phyloP scores from a whole-genome alignment of 2,329 filamentous ascomycete genomes.

The Thermomyces lanuginosus region DNA sequence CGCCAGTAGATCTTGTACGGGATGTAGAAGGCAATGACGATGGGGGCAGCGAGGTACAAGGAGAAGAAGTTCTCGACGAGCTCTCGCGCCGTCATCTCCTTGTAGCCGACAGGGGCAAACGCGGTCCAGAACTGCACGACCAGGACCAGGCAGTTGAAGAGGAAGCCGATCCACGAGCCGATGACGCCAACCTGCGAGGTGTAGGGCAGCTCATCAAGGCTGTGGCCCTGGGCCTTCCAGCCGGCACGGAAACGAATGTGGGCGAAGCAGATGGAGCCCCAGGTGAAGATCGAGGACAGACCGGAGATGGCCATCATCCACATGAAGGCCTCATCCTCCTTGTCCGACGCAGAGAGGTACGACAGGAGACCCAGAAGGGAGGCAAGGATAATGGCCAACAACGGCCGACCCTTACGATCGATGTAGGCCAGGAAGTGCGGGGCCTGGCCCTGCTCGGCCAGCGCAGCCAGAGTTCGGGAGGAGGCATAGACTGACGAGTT shows the following conservation, averaged over 20 bases:
- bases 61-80: slow-evolving; percentile 54
- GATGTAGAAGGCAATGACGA: slow-evolving; percentile 47
- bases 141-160: slow-evolving; percentile 60
- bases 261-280: slow-evolving; percentile 70
- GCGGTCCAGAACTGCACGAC: slow-evolving; percentile 79
- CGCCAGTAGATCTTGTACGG: slow-evolving; percentile 59
- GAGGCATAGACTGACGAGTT: slow-evolving; percentile 87
- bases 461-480: slow-evolving; percentile 72
- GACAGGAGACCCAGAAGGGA: slow-evolving; percentile 55
- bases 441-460: slow-evolving; percentile 75
- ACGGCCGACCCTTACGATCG: slow-evolving; percentile 64
- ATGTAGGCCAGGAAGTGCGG: slow-evolving; percentile 64
- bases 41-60: slow-evolving; percentile 39
- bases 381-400: slow-evolving; percentile 54
- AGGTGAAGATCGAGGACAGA: slow-evolving; percentile 58
- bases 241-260: slow-evolving; percentile 81
- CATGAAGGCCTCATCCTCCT: slow-evolving; percentile 49
- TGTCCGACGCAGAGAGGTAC: slow-evolving; percentile 52
- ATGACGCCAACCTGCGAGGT: slow-evolving; percentile 58
- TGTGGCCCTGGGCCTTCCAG: slow-evolving; percentile 55
- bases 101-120: slow-evolving; percentile 53
- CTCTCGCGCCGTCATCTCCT: slow-evolving; percentile 25
- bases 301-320: slow-evolving; percentile 69
- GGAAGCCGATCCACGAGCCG: slow-evolving; percentile 66
- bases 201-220: slow-evolving; percentile 66